Evolutionary conservation across 768 basidiomycete genomes (phyloP).

Genomic region (Kwoniella dejecticola): DNA sequence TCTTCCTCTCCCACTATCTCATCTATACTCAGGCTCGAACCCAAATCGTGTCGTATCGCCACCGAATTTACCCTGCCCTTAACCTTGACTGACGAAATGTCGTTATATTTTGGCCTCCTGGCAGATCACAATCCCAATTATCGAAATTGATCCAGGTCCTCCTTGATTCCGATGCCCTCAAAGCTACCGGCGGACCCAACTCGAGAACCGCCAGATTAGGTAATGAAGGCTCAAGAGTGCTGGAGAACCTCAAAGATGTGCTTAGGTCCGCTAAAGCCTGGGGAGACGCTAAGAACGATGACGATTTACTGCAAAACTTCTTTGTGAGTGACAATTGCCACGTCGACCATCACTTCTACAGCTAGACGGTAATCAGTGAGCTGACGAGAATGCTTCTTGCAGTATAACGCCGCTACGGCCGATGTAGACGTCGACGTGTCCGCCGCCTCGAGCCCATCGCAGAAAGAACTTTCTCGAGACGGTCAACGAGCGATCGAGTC

Average conservation of each 20-base stretch:
- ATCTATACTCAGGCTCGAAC: no score
- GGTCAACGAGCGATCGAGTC: conserved; percentile 50
- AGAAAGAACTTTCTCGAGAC: conserved; percentile 49
- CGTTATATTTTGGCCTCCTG: background rate
- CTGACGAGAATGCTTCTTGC: background rate
- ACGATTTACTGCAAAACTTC: conserved; percentile 55
- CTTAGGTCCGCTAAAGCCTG: conserved; percentile 49
- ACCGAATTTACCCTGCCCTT: no score
- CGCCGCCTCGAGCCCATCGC: conserved; percentile 20
- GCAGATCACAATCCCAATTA: conserved; percentile 51
- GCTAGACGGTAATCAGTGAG: background rate
- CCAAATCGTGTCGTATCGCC: no score
- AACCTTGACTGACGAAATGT: background rate
- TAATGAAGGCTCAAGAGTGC: conserved; percentile 51
- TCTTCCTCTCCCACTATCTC: background rate
- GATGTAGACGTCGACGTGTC: conserved; percentile 53
- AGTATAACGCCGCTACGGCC: conserved; percentile 52
- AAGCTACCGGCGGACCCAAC: conserved; percentile 48
- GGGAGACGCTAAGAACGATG: conserved; percentile 56
- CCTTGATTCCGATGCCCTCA: conserved; percentile 52
- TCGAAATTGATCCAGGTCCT: conserved; percentile 47
- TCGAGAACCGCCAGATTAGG: conserved; percentile 53
- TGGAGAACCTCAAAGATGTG: conserved; percentile 51
- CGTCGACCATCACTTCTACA: background rate
- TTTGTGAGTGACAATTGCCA: conserved; percentile 38